phyloP scores from a whole-genome alignment of 805 yeast genomes.

The Jamesozyma spencerorum region DNA sequence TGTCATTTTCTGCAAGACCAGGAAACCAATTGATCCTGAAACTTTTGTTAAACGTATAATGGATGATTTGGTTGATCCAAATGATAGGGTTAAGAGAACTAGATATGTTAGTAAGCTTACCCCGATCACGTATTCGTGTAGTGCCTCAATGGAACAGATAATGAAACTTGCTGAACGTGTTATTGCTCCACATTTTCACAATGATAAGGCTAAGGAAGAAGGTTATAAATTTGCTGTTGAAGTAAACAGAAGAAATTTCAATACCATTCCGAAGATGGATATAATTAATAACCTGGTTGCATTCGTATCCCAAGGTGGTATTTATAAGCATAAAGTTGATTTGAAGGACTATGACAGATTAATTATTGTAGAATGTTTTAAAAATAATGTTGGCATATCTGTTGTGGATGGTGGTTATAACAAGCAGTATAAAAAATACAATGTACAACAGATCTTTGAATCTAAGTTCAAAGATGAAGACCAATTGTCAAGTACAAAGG shows the following conservation, averaged over 20 bases:
- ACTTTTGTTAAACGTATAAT: constrained; percentile 57
- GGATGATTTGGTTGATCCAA: constrained; percentile 43
- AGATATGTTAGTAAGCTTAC: constrained; percentile 70
- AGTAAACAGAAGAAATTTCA: constrained; percentile 70
- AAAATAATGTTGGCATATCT: constrained; percentile 79
- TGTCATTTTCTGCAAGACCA: constrained; percentile 73
- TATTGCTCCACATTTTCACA: constrained; percentile 61
- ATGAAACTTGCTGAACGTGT: constrained; percentile 48
- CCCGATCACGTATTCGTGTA: constrained; percentile 69
- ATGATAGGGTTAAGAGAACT: constrained; percentile 41
- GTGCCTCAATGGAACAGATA: constrained; percentile 63
- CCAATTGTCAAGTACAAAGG: not conserved
- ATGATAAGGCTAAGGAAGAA: constrained; percentile 24
- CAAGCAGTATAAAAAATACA: constrained; percentile 54
- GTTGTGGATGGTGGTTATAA: constrained; percentile 54
- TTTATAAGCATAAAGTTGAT: constrained; percentile 65
- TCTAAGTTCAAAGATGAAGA: constrained; percentile 23
- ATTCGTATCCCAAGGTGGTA: constrained; percentile 50
- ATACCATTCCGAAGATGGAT: constrained; percentile 58
- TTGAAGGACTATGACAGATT: constrained; percentile 70
- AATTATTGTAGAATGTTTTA: constrained; percentile 79
- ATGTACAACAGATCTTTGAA: constrained; percentile 72
- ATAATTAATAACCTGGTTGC: constrained; percentile 66
- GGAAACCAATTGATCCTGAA: constrained; percentile 73
- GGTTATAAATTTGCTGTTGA: constrained; percentile 65